Evolutionary conservation across 192 early-diverging fungal genomes (phyloP).

Genomic region (Backusella parvicylindrica): DNA sequence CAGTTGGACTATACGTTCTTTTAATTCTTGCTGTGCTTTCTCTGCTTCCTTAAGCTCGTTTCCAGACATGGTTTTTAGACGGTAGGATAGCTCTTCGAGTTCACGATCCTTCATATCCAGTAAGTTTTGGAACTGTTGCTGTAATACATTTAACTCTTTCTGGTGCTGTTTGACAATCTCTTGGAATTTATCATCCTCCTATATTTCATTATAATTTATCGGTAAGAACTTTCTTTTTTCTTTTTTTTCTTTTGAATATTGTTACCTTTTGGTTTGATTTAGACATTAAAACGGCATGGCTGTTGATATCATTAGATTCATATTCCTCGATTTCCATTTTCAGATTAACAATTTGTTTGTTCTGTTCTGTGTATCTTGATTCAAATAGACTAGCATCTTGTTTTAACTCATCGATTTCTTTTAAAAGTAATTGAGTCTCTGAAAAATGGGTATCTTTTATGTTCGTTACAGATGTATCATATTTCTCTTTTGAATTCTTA

Average conservation of each 20-base stretch:
- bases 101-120: constrained; percentile 27
- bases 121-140: constrained; percentile 21
- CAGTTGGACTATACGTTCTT: not conserved
- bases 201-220: not conserved
- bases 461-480: not conserved
- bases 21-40: not conserved
- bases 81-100: constrained; percentile 8
- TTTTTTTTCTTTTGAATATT: not conserved
- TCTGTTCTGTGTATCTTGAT: not conserved
- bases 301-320: not conserved
- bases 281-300: not conserved
- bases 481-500: not conserved
- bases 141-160: constrained; percentile 19
- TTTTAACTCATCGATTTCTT: not conserved
- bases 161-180: constrained; percentile 17
- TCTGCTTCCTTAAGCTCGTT: not conserved
- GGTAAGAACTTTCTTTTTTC: not conserved
- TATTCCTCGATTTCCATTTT: constrained; percentile 1
- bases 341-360: not conserved
- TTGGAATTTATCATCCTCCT: not conserved
- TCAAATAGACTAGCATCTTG: not conserved
- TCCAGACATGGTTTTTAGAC: not conserved
- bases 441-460: not conserved
- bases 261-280: not conserved
- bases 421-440: not conserved